Evolutionary conservation across 139 green algal genomes (phyloP), one percentile per base, ranked within the genome.

Genomic region (Chlamydomonas applanata): DNA sequence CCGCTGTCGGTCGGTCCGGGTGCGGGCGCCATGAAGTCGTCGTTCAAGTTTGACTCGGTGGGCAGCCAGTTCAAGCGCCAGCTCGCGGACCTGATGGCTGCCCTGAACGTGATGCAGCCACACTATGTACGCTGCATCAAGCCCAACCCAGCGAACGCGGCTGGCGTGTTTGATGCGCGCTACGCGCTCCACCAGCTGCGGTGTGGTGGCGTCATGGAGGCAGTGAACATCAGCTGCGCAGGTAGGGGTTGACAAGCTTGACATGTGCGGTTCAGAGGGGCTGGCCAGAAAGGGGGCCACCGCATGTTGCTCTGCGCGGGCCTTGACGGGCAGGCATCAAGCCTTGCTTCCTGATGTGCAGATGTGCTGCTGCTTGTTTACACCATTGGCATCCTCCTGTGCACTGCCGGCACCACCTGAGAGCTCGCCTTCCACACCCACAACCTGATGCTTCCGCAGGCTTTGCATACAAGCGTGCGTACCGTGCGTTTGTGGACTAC

Each of bases 91-190:
- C 90, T 99, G 13, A 98, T 98, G 95, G 71, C 82, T 20, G 86
- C 93, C 62, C 89, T 99, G 71, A 80, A 88, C 73, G 60, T 60
- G 20, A 97, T 97, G 84, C 87, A 97, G 83, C 96, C 96, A 20
- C 96, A 99, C 86, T 99, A 99, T 85, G 91, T 99, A 68, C 94
- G 96, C 71, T 99, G 96, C 88, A 96, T 99, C 80, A 99, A 99
- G 86, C 96, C 96, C 71, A 99, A 99, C 87, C 17, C 74, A 36
- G 36, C 62, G 54, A 94, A 91, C 84, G 76, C 74, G 52, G 86
- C 95, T 1, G 84, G 84, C 35, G 60, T 83, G 35, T 98, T 98
- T 85, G 94, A 98, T 73, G 89, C 36, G 87, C 69, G 60, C 64
- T 95, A 96, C 70, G 91, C 96, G 72, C 87, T 99, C 71, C 91